Percentiles rank a stretch among this genome's conserved stretches.
These are phyloP conservation scores for Kodamaea lidongshanica DNA, from an alignment of 805 yeast genomes.

Conservation along the genomic window DNA sequence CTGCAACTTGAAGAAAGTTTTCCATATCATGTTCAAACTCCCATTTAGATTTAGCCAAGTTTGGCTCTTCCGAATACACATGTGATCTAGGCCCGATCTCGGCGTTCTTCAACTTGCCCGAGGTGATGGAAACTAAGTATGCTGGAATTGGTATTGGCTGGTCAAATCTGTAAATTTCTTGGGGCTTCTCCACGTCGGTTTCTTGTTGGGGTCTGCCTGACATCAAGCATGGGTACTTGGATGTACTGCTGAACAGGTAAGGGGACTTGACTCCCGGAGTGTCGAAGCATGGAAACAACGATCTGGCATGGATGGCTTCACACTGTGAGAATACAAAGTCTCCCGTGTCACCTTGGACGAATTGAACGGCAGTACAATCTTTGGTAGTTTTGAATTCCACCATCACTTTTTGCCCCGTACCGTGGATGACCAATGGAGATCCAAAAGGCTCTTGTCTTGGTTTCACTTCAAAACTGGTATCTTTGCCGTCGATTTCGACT, in stretches of 20 bases:
- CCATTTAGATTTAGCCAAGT: conserved; percentile 60
- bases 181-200: conserved; percentile 9
- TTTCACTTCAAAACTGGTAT: conserved; percentile 27
- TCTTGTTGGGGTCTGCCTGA: conserved; percentile 50
- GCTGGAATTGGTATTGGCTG: conserved; percentile 85
- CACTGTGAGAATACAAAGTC: conserved; percentile 83
- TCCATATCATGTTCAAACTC: conserved; percentile 82
- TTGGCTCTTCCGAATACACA: conserved; percentile 72
- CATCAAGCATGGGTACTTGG: conserved; percentile 65
- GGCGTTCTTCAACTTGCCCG: conserved; percentile 67
- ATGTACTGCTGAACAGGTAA: conserved; percentile 50
- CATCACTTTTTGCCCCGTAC: conserved; percentile 19
- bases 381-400: conserved; percentile 65
- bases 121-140: conserved; percentile 76
- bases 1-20: conserved; percentile 72
- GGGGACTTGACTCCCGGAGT: conserved; percentile 79
- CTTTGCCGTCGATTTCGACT: conserved; percentile 39
- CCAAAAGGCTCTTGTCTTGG: conserved; percentile 54
- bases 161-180: conserved; percentile 42
- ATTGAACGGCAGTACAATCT: conserved; percentile 79
- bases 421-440: conserved; percentile 41
- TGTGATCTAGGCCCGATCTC: conserved; percentile 81
- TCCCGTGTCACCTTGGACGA: conserved; percentile 65
- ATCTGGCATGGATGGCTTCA: conserved; percentile 86
- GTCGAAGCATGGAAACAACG: conserved; percentile 84